Conservation (phyloP, 805 yeast genomes). For the Peterozyma xylosa region DNA sequence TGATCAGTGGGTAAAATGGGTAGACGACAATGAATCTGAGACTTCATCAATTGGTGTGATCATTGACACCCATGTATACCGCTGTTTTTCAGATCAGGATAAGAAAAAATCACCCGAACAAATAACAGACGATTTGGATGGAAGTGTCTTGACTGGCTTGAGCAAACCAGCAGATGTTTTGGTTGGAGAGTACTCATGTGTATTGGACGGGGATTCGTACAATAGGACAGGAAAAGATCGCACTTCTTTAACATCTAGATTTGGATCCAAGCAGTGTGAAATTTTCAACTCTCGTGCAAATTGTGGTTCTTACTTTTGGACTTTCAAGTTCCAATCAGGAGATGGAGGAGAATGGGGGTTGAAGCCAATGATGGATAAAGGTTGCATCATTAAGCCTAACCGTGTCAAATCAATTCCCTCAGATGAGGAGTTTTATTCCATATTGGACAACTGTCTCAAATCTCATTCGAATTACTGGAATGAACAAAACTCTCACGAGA, state of each 20-base stretch:
- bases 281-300: conserved; percentile 45
- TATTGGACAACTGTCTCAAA: conserved; percentile 25
- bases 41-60: conserved; percentile 49
- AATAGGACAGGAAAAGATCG: conserved; percentile 35
- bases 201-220: conserved; percentile 76
- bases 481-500: conserved; percentile 42
- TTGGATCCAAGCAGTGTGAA: conserved; percentile 48
- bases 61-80: conserved; percentile 78
- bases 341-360: conserved; percentile 98
- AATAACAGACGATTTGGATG: conserved; percentile 49
- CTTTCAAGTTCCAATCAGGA: conserved; percentile 78
- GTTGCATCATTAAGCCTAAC: conserved; percentile 35
- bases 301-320: conserved; percentile 86
- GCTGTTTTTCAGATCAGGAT: conserved; percentile 78
- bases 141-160: conserved; percentile 41
- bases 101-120: conserved; percentile 55
- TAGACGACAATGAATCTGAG: conserved; percentile 32
- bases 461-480: conserved; percentile 69
- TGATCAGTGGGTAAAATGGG: conserved; percentile 66
- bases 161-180: conserved; percentile 49
- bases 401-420: conserved; percentile 28
- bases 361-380: conserved; percentile 62
- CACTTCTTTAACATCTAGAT: conserved; percentile 47
- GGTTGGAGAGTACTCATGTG: conserved; percentile 90
- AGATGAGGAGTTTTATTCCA: conserved; percentile 31